Conservation (phyloP, 2,329 filamentous ascomycete species). For the Akanthomyces uredinophilus region DNA sequence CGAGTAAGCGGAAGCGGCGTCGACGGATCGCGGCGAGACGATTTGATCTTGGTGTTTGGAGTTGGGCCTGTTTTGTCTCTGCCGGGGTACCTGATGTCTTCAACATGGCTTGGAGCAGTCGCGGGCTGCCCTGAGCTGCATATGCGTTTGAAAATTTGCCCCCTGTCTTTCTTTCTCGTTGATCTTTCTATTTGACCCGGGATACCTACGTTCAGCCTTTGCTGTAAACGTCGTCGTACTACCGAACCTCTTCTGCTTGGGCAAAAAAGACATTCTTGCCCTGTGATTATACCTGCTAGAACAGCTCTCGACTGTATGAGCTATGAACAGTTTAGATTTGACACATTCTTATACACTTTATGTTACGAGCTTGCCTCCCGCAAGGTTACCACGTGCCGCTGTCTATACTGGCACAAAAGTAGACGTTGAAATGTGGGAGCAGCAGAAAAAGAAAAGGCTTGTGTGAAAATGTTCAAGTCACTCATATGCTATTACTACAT, state of each 20-base stretch:
- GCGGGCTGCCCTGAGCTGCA: background rate
- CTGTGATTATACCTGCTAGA: slow-evolving; percentile 13
- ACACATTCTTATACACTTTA: background rate
- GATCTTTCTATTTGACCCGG: background rate
- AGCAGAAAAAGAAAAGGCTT: background rate
- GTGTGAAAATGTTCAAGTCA: background rate
- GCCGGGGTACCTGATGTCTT: background rate
- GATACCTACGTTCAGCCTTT: slow-evolving; percentile 12
- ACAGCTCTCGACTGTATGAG: slow-evolving; percentile 12
- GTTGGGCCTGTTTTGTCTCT: background rate
- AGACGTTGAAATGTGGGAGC: background rate
- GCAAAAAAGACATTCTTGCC: slow-evolving; percentile 4
- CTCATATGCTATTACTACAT: slow-evolving; percentile 7
- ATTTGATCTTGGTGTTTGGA: slow-evolving; percentile 1
- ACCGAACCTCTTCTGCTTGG: background rate
- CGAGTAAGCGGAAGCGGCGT: slow-evolving; percentile 29
- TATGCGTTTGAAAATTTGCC: background rate
- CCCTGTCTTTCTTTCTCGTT: background rate
- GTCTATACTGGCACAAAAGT: too few species aligned
- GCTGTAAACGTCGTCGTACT: background rate
- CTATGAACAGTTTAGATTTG: slow-evolving; percentile 11
- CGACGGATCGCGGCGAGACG: background rate
- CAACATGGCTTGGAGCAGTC: background rate
- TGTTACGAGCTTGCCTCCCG: background rate
- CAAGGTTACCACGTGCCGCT: background rate